Evolutionary conservation across 2,329 filamentous ascomycete species (phyloP), one percentile per base, ranked within the genome.

Genomic region (Helotiales sp.): DNA sequence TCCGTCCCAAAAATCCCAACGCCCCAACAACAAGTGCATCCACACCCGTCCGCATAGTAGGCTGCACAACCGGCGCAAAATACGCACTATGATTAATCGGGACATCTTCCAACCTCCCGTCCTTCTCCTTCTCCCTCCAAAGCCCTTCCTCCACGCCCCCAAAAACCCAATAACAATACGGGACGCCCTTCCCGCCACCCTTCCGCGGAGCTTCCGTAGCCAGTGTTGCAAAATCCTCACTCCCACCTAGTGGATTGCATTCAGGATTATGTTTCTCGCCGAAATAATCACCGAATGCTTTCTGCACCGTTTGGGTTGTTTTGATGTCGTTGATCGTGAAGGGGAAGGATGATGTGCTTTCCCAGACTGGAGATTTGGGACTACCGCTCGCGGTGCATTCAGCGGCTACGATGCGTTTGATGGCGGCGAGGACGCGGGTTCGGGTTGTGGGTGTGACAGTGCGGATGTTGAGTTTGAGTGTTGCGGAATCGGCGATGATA

Each of bases 51-150:
- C 69, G 81, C 78, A 90, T 75, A 0, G 87, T 90, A 7, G 87
- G 87, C 74, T 85, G 82, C 26, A 89, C 81, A 0, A 82, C 83
- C 5, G 87, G 87, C 34, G 84, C 84, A 77, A 90, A 90, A 63
- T 82, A 80, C 0, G 85, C 82, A 66, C 82, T 85, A 73, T 90
- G 88, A 70, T 90, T 90, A 0, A 83, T 82, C 0, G 88, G 84
- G 13, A 75, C 34, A 43, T 66, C 63, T 34, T 69, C 69, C 52
- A 70, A 28, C 17, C 52, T 67, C 3, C 67, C 71, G 5, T 34
- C 55, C 32, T 69, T 60, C 47, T 60, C 61, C 15, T 63, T 64
- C 17, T 70, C 67, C 45, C 66, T 55, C 26, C 61, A 69, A 10
- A 50, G 61, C 59, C 67, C 58, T 1, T 61, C 13, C 89, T 81